Conservation (phyloP, 345 rosid species). For the Populus simonii region DNA sequence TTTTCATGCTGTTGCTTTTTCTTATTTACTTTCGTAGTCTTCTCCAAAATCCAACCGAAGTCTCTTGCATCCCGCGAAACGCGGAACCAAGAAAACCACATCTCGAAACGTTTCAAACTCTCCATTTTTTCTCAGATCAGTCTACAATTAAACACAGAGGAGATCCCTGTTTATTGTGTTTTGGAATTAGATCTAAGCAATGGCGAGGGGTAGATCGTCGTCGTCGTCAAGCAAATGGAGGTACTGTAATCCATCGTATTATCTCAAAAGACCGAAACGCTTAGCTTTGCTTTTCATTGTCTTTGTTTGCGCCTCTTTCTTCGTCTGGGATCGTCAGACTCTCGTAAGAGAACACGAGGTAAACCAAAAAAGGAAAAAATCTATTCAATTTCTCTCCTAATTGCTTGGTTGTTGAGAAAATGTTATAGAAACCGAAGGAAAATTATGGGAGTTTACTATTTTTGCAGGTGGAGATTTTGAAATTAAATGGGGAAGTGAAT, state of each 20-base stretch:
- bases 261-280: constrained; percentile 70
- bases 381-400: background rate
- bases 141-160: background rate
- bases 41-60: background rate
- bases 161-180: background rate
- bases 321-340: constrained; percentile 88
- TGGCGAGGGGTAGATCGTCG: constrained; percentile 53
- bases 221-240: constrained; percentile 41
- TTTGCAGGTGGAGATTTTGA: constrained; percentile 47
- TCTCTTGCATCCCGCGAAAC: background rate
- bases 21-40: background rate
- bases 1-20: too few species aligned
- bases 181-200: background rate
- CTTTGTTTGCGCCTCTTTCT: constrained; percentile 53
- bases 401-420: background rate
- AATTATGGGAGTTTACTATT: background rate
- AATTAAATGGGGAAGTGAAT: constrained; percentile 32
- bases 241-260: constrained; percentile 67
- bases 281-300: constrained; percentile 64
- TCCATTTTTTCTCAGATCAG: background rate
- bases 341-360: constrained; percentile 78
- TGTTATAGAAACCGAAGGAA: background rate
- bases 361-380: background rate
- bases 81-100: background rate
- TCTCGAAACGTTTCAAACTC: background rate